These are phyloP conservation scores for Hygrophorus pudorinus DNA, from an alignment of 768 basidiomycete species.

Conservation along the genomic window DNA sequence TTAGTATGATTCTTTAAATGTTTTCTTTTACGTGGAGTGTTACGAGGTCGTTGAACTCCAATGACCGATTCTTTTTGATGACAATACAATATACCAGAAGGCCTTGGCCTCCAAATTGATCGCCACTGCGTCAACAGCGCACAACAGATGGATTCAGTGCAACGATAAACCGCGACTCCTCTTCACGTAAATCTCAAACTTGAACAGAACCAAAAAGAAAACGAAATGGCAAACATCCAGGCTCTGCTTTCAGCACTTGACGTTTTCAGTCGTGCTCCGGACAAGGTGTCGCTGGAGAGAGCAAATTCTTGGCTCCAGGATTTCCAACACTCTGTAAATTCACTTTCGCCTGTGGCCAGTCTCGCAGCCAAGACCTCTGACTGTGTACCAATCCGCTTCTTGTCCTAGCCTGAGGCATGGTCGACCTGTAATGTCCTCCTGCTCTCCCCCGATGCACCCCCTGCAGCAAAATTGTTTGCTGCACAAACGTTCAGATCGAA, in stretches of 20 bases:
- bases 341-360: slow-evolving; percentile 63
- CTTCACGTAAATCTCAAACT: no score
- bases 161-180: no score
- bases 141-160: neutral
- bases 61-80: slow-evolving; percentile 26
- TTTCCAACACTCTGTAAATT: slow-evolving; percentile 98
- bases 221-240: slow-evolving; percentile 59
- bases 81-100: slow-evolving; percentile 24
- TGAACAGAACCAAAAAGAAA: neutral
- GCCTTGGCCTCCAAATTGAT: no score
- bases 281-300: slow-evolving; percentile 70
- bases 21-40: slow-evolving; percentile 35
- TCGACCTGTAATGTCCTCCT: slow-evolving; percentile 88
- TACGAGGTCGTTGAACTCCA: slow-evolving; percentile 19
- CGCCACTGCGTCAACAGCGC: neutral
- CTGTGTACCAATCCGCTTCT: slow-evolving; percentile 44
- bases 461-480: slow-evolving; percentile 82
- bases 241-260: slow-evolving; percentile 67
- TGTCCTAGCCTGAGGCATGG: slow-evolving; percentile 93
- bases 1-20: slow-evolving; percentile 38
- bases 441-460: slow-evolving; percentile 65
- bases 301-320: slow-evolving; percentile 96
- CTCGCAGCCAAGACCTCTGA: slow-evolving; percentile 48
- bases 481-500: slow-evolving; percentile 95
- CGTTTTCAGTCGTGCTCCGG: slow-evolving; percentile 73